Evolutionary conservation across 2,329 filamentous ascomycete genomes (phyloP).

Genomic region (Herpotrichia juniperi): DNA sequence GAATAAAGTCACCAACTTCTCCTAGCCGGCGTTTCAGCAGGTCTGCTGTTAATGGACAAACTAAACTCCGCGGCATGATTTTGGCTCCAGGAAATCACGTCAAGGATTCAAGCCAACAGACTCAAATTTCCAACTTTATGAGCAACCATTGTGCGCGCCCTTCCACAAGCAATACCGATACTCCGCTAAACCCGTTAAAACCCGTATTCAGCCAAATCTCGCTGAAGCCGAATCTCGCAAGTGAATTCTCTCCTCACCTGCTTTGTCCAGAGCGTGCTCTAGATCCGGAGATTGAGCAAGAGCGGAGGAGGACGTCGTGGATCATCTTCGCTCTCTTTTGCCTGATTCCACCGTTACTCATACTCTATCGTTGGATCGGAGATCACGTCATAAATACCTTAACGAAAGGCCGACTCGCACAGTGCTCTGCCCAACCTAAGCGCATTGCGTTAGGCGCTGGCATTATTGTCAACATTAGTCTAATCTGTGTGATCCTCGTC

Average conservation of each 20-base stretch:
- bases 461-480: constrained; percentile 33
- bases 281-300: constrained; percentile 30
- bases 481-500: constrained; percentile 29
- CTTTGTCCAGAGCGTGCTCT: constrained; percentile 33
- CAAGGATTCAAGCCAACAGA: constrained; percentile 24
- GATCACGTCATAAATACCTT: constrained; percentile 37
- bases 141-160: constrained; percentile 27
- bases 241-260: constrained; percentile 36
- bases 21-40: constrained; percentile 18
- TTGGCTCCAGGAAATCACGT: constrained; percentile 32
- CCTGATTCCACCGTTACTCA: constrained; percentile 42
- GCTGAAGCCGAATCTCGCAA: constrained; percentile 10
- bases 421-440: constrained; percentile 39
- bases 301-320: constrained; percentile 38
- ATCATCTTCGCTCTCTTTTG: constrained; percentile 39
- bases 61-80: constrained; percentile 41
- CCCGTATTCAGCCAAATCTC: neutral
- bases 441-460: constrained; percentile 35
- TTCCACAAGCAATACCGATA: constrained; percentile 37
- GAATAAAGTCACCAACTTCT: neutral
- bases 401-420: constrained; percentile 37
- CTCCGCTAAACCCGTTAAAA: constrained; percentile 22
- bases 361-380: constrained; percentile 42
- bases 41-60: constrained; percentile 40
- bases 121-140: constrained; percentile 20